Evolutionary conservation across 2,329 filamentous ascomycete genomes (phyloP), one percentile per base, ranked within the genome.

Genomic region (Lasiodiplodia theobromae): DNA sequence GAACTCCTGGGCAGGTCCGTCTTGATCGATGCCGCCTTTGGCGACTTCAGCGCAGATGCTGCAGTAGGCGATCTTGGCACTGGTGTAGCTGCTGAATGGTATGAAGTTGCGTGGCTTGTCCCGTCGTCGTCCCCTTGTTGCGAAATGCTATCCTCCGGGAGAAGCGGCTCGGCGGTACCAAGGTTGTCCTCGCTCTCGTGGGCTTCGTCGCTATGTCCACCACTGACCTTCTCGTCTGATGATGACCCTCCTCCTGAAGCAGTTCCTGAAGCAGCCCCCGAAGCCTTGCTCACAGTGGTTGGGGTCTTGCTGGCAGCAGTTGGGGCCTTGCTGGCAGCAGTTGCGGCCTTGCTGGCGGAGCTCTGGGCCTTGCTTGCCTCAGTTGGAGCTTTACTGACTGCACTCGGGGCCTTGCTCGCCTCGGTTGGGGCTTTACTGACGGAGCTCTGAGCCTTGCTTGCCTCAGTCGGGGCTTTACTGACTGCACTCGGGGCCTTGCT

Each of bases 91-190:
- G 44, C 53, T 7, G 65, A 67, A 25, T 40, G 53, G 25, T 52
- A 60, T 8, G 54, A 60, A 23, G 53, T 53, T 8, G 65, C 40
- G 65, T 67, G 65, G 18, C 53, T 60, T 40, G 65, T 58, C 3
- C 34, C 18, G 56, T 67, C 65, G 31, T 60, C 53, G 56, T 67
- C 65, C 44, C 65, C 65, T 34, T 67, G 65, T 28, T 67, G 65
- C 23, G 65, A 67, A 31, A 58, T 58, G 54, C 65, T 67, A 14
- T 67, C 65, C 11, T 56, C 57, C 12, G 65, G 65, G 18, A 51
- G 44, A 14, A 64, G 47, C 5, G 60, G 60, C 12, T 52, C 60
- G 10, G 60, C 44, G 2, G 60, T 47, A 18, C 47, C 51, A 11
- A 52, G 47, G n/a, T 31, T 52, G n/a, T 64, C 44, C 4, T 64